phyloP scores from a whole-genome alignment of 2,329 filamentous ascomycete species.

The Neocatenulostroma microsporum region DNA sequence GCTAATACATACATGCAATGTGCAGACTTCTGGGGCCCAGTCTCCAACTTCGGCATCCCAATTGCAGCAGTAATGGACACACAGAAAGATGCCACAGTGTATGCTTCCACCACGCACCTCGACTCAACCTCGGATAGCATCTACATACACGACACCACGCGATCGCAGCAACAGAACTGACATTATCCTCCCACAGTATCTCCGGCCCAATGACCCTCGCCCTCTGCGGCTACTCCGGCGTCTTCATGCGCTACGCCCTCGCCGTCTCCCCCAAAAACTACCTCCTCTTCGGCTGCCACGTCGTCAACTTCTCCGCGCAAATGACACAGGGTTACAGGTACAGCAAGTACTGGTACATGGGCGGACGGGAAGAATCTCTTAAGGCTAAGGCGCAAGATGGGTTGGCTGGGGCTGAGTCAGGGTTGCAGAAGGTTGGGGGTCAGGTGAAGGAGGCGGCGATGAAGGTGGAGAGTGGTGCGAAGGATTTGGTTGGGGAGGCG shows the following conservation, averaged over 20 bases:
- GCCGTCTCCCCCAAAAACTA: constrained; percentile 58
- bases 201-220: constrained; percentile 58
- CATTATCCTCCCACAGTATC: constrained; percentile 42
- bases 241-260: constrained; percentile 61
- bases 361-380: constrained; percentile 36
- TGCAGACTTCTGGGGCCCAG: constrained; percentile 45
- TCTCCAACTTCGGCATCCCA: constrained; percentile 48
- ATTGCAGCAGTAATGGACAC: constrained; percentile 48
- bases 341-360: constrained; percentile 51
- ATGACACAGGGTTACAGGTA: constrained; percentile 55
- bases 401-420: constrained; percentile 17
- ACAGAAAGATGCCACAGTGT: constrained; percentile 48
- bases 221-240: constrained; percentile 53
- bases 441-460: constrained; percentile 24
- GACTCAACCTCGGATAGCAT: too few relatives aligned
- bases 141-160: too few relatives aligned
- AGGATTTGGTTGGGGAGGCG: constrained; percentile 16
- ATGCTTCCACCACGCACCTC: constrained; percentile 11
- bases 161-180: constrained; percentile 1
- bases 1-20: constrained; percentile 33
- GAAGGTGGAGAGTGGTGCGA: constrained; percentile 17
- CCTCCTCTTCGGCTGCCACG: constrained; percentile 60
- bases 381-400: constrained; percentile 34
- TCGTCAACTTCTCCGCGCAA: constrained; percentile 57
- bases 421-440: constrained; percentile 19